Percentiles rank a stretch among this genome's conserved stretches.
These are phyloP conservation scores for Cubamyces lactineus DNA, from an alignment of 768 basidiomycete genomes.

Conservation along the genomic window DNA sequence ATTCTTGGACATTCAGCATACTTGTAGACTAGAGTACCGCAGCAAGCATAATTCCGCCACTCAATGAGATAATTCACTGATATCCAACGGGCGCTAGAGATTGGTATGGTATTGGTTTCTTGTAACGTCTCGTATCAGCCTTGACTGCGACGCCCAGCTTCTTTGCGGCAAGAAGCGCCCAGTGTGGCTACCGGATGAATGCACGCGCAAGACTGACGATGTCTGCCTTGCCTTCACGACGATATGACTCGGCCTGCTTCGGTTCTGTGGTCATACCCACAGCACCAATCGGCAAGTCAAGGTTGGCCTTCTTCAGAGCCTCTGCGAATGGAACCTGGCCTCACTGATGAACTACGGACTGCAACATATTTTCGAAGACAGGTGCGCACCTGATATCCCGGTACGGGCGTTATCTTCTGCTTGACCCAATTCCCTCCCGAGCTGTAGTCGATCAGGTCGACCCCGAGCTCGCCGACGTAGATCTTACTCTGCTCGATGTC, in stretches of 20 bases:
- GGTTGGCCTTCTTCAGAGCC: constrained; percentile 61
- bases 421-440: constrained; percentile 63
- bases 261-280: constrained; percentile 78
- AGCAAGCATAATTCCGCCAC: constrained; percentile 14
- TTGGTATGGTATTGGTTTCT: no score
- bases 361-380: neutral
- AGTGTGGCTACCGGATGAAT: constrained; percentile 67
- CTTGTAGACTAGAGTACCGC: constrained; percentile 21
- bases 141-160: constrained; percentile 67
- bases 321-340: constrained; percentile 68
- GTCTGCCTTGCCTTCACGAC: constrained; percentile 69
- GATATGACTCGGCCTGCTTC: constrained; percentile 57
- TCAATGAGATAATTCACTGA: no score
- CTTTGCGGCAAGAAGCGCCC: constrained; percentile 64
- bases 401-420: constrained; percentile 58
- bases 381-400: constrained; percentile 60
- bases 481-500: constrained; percentile 77
- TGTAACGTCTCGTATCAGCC: constrained; percentile 30
- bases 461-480: constrained; percentile 57
- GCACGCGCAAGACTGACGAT: constrained; percentile 70
- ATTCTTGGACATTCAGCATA: constrained; percentile 9
- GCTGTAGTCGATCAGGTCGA: constrained; percentile 77
- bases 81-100: no score
- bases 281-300: constrained; percentile 55
- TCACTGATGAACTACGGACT: neutral